Evolutionary conservation across 768 basidiomycete genomes (phyloP), one percentile per base, ranked within the genome.

Genomic region (Nidularia pulvinata): DNA sequence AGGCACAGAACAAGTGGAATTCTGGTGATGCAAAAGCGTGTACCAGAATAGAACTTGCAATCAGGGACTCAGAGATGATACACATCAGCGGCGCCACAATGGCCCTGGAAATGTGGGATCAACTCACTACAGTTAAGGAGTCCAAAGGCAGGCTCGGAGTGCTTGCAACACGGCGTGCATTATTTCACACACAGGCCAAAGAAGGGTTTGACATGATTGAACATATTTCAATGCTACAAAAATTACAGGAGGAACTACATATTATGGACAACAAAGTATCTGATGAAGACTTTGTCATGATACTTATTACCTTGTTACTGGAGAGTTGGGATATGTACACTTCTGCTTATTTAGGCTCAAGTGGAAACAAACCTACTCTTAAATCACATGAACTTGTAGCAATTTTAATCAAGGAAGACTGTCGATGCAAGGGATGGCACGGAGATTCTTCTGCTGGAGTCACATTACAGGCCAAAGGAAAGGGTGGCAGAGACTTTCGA

Each of bases 181-280:
- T 70, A 14, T 70, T 57, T 49, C 22, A 63, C 34, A 51, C 58
- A 14, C 54, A 34, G 13, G 63, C 67, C 7, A 58, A 61, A 5
- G 68, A 68, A 53, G 60, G 58, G 16, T 60, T 62, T 45, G 57
- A 65, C 36, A 66, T 69, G 62, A 52, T 56, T 3, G 55, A 58
- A n/a, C 63, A 69, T 33, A 60, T 68, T 11, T 52, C 60, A 9
- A 57, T 59, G 25, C 51, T 68, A 7, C 55, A 57, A 9, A 45
- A 61, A 16, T 39, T 65, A 5, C 63, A 70, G 51, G 65, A 63
- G 35, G 61, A 67, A 53, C 49, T 66, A 9, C 63, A 64, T 36
- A 10, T 60, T 1, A 61, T 68, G 55, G 65, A 55, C 7, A 67
- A 51, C 46, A 48, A 49, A 7, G 53, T 68, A 13, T 11, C 53